phyloP scores from a whole-genome alignment of 2,329 filamentous ascomycete genomes.

The Shiraia sp. region DNA sequence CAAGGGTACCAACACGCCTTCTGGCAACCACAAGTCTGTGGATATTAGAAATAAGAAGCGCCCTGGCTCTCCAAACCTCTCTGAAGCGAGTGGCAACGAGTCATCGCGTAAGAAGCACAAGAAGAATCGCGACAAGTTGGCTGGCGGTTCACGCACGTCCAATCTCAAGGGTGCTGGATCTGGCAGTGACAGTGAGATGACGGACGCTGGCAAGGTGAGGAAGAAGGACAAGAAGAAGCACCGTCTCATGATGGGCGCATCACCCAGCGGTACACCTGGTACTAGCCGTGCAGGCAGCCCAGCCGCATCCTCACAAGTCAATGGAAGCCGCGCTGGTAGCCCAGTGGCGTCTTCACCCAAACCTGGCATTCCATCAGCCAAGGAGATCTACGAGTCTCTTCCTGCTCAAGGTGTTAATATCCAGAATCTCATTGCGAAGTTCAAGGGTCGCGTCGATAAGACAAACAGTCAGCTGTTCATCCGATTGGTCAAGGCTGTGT shows the following conservation, averaged over 20 bases:
- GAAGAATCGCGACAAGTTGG: slow-evolving; percentile 40
- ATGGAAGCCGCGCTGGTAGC: slow-evolving; percentile 36
- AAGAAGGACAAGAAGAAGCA: slow-evolving; percentile 62
- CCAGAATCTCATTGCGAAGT: slow-evolving; percentile 44
- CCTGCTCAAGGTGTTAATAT: slow-evolving; percentile 51
- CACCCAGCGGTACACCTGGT: slow-evolving; percentile 64
- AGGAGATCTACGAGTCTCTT: slow-evolving; percentile 51
- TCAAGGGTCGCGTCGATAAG: slow-evolving; percentile 47
- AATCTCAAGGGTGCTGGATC: slow-evolving; percentile 56
- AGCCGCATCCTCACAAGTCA: slow-evolving; percentile 33
- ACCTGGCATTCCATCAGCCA: slow-evolving; percentile 46
- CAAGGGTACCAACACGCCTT: slow-evolving; percentile 72
- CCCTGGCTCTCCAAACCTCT: slow-evolving; percentile 81
- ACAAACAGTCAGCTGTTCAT: slow-evolving; percentile 47
- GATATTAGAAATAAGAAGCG: slow-evolving; percentile 71
- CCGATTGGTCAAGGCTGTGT: slow-evolving; percentile 47
- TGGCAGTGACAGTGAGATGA: slow-evolving; percentile 73
- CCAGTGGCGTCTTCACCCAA: slow-evolving; percentile 22
- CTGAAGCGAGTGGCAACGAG: slow-evolving; percentile 90
- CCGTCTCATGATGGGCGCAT: slow-evolving; percentile 58
- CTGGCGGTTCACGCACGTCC: slow-evolving; percentile 31
- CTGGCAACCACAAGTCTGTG: slow-evolving; percentile 56
- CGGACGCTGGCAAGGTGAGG: slow-evolving; percentile 65
- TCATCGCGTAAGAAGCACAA: slow-evolving; percentile 68
- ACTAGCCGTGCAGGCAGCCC: slow-evolving; percentile 59